Conservation (phyloP, 176 grass and related monocot genomes). For the Bothriochloa decipiens region DNA sequence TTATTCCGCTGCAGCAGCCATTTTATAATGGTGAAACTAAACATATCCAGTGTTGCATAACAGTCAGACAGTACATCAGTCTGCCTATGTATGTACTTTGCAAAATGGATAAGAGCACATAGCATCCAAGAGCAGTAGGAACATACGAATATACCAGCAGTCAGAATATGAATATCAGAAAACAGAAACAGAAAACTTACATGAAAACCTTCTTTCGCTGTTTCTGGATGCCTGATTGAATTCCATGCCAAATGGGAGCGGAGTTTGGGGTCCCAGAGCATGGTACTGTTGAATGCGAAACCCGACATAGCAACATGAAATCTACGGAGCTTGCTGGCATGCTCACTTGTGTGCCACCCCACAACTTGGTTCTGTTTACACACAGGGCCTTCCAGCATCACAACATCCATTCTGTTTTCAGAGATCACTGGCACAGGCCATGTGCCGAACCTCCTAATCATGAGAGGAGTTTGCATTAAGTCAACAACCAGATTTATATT, state of each 20-base stretch:
- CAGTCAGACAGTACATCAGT: not conserved
- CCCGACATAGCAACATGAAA: conserved; percentile 97
- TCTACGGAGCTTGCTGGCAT: conserved; percentile 75
- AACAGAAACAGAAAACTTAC: conserved; percentile 40
- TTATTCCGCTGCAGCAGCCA: not conserved
- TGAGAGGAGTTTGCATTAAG: conserved; percentile 22
- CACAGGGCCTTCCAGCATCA: conserved; percentile 81
- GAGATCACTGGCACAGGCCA: conserved; percentile 92
- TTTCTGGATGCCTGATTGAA: conserved; percentile 81
- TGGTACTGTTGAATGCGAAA: conserved; percentile 97
- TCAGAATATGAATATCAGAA: not conserved
- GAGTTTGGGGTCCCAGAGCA: conserved; percentile 86
- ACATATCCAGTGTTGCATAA: not conserved
- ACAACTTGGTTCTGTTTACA: conserved; percentile 82
- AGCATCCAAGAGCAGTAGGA: not conserved
- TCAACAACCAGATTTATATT: not conserved
- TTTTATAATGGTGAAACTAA: not conserved
- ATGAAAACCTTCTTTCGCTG: conserved; percentile 75
- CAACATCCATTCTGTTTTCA: conserved; percentile 49
- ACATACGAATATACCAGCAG: not conserved
- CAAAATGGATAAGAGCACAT: not conserved
- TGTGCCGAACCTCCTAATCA: conserved; percentile 81
- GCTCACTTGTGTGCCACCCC: conserved; percentile 85
- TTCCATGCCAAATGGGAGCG: conserved; percentile 78
- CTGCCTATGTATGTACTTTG: not conserved